A percentile compares a stretch with the other conserved stretches of the same genome.
Evolutionary conservation across 164 flowering plant genomes (phyloP).

Genomic region (Umbilicus rupestris): DNA sequence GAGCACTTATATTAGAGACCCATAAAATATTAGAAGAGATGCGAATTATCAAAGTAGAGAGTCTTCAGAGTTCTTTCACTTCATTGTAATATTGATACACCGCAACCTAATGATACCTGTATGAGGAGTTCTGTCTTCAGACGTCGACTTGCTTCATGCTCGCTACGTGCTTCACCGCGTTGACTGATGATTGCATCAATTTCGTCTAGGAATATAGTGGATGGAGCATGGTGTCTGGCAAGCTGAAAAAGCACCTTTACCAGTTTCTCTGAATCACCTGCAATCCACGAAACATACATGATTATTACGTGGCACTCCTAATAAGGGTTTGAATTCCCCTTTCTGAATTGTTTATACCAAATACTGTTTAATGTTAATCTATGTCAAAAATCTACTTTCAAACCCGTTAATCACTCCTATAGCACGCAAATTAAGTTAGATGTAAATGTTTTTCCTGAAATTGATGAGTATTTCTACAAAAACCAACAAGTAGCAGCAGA

Average conservation of each 20-base stretch:
- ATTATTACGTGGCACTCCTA: neutral
- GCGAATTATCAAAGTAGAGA: neutral
- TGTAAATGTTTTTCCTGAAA: too few species aligned
- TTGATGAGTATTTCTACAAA: too few species aligned
- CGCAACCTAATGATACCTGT: constrained; percentile 49
- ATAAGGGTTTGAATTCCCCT: too few species aligned
- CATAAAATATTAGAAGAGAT: neutral
- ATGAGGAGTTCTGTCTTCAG: constrained; percentile 93
- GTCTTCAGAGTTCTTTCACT: neutral
- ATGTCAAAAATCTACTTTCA: too few species aligned
- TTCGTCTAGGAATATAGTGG: constrained; percentile 97
- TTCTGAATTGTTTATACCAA: too few species aligned
- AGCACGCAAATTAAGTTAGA: too few species aligned
- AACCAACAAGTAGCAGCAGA: neutral
- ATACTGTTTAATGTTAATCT: too few species aligned
- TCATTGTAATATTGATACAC: neutral
- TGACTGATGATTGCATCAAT: constrained; percentile 98
- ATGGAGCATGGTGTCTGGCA: constrained; percentile 98
- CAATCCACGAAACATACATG: neutral
- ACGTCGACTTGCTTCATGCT: constrained; percentile 98
- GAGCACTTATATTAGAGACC: neutral
- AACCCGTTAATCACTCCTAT: too few species aligned
- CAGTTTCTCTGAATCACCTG: constrained; percentile 98
- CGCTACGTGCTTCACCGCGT: constrained; percentile 96
- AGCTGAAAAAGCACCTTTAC: constrained; percentile 94